These are phyloP conservation scores for Aspergillus felis DNA, from an alignment of 2,329 filamentous ascomycete species.

Conservation along the genomic window DNA sequence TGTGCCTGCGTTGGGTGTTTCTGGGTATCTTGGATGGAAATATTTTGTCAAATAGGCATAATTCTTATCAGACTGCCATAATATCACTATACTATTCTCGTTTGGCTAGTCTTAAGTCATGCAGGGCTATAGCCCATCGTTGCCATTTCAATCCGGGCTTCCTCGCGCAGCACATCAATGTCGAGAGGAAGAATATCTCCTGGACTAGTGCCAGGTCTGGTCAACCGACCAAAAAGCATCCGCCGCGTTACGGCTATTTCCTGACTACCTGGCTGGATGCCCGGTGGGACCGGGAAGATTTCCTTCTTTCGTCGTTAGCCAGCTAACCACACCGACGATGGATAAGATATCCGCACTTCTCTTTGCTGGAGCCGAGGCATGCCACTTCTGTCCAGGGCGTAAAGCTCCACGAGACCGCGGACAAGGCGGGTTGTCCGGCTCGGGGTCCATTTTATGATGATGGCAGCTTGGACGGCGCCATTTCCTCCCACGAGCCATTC, in stretches of 20 bases:
- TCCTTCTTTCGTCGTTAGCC: not conserved
- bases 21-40: conserved; percentile 9
- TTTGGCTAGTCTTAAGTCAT: not conserved
- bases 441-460: not conserved
- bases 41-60: not conserved
- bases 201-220: too few relatives aligned
- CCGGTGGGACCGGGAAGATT: not conserved
- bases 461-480: not conserved
- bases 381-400: not conserved
- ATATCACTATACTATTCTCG: not conserved
- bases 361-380: not conserved
- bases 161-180: not conserved
- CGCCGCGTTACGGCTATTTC: not conserved
- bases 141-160: not conserved
- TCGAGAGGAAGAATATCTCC: too few relatives aligned
- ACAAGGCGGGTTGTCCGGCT: not conserved
- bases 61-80: too few relatives aligned
- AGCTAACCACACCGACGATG: not conserved
- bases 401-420: not conserved
- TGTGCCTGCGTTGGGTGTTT: conserved; percentile 8
- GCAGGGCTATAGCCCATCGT: not conserved
- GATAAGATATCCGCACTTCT: not conserved
- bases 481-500: not conserved
- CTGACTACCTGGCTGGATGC: not conserved
- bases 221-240: too few relatives aligned